Conservation (phyloP, 176 grass and related monocot species). For the Rhynchospora pubera region DNA sequence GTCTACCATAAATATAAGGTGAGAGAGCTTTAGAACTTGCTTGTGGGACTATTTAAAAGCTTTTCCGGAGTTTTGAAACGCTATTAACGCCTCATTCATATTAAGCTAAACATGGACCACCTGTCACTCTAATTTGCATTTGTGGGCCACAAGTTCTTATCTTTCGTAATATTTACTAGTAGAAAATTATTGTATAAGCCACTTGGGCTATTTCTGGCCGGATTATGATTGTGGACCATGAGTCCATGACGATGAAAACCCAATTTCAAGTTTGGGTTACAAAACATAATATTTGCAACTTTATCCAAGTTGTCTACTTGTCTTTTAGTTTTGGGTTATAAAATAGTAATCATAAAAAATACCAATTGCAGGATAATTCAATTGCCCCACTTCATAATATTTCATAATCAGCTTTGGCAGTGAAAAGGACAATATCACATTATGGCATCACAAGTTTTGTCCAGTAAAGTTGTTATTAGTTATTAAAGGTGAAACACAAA, state of each 20-base stretch:
- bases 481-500: background rate
- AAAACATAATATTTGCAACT: no score
- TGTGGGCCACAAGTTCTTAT: background rate
- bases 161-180: no score
- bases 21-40: no score
- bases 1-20: background rate
- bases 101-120: background rate
- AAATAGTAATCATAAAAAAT: no score
- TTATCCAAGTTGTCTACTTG: background rate
- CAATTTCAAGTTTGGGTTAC: background rate
- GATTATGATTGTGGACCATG: background rate
- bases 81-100: background rate
- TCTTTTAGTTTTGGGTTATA: background rate
- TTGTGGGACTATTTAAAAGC: background rate
- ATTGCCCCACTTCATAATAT: no score
- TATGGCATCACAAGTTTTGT: background rate
- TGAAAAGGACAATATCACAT: background rate
- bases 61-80: background rate
- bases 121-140: background rate
- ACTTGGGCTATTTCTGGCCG: background rate
- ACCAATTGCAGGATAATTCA: no score
- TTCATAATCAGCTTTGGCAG: background rate
- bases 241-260: background rate
- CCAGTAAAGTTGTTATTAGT: background rate
- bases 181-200: no score